Evolutionary conservation across 352 stramenopile species (phyloP), one percentile per base, ranked within the genome.

Genomic region (Globisporangium camurandrum): DNA sequence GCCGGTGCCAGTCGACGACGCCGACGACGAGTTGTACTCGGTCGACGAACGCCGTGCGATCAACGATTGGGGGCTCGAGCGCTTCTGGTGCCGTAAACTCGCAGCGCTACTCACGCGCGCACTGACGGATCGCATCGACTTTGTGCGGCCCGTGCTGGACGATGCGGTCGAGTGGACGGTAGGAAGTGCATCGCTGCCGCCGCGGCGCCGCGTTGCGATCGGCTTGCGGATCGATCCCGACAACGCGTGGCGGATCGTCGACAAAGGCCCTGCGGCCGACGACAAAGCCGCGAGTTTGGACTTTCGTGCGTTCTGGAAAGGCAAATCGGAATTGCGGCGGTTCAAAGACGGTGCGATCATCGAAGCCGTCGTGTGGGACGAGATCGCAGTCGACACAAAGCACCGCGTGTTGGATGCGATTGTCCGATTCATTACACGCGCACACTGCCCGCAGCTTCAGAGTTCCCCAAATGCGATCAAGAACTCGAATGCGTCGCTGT

Each of bases 271-370:
- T 19, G 65, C 74, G 0, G 87, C 84, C 0, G 87, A 96, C n/a
- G 75, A 96, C 59, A 86, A 77, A 37, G 49, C 58, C 8, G 70
- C 61, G 12, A 87, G 83, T 23, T 45, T 59, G 7, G 55, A 69
- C 34, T 97, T 97, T 69, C 84, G 86, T 47, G 57, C 64, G 12
- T 97, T 97, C 46, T 97, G 89, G 89, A 86, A 84, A 16, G 59
- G 66, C 28, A 91, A 92, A 56, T 82, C 84, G 0, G 86, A 97
- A 56, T 54, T 97, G 28, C 84, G 88, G 46, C 81, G 87, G 11
- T 96, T 96, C 58, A 93, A 93, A 50, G 86, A 96, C 49, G 86
- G 87, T 5, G 69, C 86, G 20, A 96, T 96, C 43, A 54, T 95
- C 11, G 87, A 96, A 53, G 80, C 86, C 2, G 78, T 96, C 4